These are phyloP conservation scores for Aureobasidium subglaciale DNA, from an alignment of 2,329 filamentous ascomycete genomes.

Conservation along the genomic window DNA sequence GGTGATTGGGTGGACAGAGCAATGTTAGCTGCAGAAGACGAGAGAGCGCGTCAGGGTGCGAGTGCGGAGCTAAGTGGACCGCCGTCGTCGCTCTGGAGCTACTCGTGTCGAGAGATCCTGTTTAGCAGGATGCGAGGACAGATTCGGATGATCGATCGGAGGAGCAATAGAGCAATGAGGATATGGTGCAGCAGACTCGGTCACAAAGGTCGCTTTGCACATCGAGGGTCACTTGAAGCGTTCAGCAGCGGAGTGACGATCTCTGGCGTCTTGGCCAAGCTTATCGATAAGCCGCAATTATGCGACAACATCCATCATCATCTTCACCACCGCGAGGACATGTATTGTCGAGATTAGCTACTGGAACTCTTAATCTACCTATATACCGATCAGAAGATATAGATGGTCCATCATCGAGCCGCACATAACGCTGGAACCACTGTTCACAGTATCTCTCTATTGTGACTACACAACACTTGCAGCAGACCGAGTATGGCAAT, in stretches of 20 bases:
- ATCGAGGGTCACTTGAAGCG: too few species aligned
- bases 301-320: background rate
- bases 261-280: background rate
- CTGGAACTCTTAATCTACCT: too few species aligned
- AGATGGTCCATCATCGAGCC: too few species aligned
- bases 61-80: background rate
- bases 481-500: too few species aligned
- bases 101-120: background rate
- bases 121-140: background rate
- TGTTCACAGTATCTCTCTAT: too few species aligned
- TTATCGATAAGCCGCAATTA: background rate
- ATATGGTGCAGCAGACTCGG: background rate
- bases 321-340: too few species aligned
- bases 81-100: background rate
- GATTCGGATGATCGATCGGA: conserved; percentile 14
- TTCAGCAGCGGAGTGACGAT: too few species aligned
- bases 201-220: background rate
- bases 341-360: too few species aligned
- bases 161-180: background rate
- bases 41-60: background rate
- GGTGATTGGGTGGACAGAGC: background rate
- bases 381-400: too few species aligned
- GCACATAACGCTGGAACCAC: too few species aligned
- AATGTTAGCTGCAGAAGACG: background rate
- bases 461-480: too few species aligned